Base-by-base conservation (phyloP, 192 early-diverging fungal species). In the Coemansia sp. region DNA sequence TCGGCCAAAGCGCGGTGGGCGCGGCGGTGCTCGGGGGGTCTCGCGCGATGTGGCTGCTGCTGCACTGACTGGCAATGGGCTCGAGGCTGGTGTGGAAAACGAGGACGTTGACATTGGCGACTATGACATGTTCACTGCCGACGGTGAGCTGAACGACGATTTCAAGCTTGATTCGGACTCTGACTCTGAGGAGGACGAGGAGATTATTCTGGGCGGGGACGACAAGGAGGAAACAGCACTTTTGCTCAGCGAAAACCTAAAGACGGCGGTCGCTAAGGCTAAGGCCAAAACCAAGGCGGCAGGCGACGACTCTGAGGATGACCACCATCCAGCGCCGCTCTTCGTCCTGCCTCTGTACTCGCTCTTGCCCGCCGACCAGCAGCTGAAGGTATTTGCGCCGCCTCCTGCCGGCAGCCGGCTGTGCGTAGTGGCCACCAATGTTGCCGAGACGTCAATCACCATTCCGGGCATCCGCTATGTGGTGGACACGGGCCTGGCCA, bases 311-410 rank as follows among this genome's bases (percentile, higher is more conserved):
- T 70, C 63, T 11, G 80, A 77, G 15, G 70, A 74, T 35, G 77
- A 71, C 30, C 67, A 71, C 30, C 67, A 77, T 59, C 53, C 79
- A 1, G 82, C 73, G 6, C 94, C 92, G n/a, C 82, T 99, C 20
- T 87, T 98, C 52, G 93, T 99, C 15, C 84, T 99, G 47, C 98
- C 98, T 32, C 87, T 99, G n/a, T 98, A 99, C 80, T 98, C 97
- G 41, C 84, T 96, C 29, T 81, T 99, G 34, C 91, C 97, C 2
- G 94, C 95, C 0, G 89, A 87, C 9, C 91, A 92, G 47, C 98
- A 99, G 80, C 82, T 98, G 75, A 84, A 87, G 37, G 94, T 98
- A 2, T 99, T 99, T 83, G 86, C 93, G 53, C 78, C 87, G 11
- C 92, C 93, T 38, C 97, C 98, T 8, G 82, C 89, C 15, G 96